Evolutionary conservation across 192 early-diverging fungal species (phyloP), one percentile per base, ranked within the genome.

Genomic region (Chytriomyces sp.): DNA sequence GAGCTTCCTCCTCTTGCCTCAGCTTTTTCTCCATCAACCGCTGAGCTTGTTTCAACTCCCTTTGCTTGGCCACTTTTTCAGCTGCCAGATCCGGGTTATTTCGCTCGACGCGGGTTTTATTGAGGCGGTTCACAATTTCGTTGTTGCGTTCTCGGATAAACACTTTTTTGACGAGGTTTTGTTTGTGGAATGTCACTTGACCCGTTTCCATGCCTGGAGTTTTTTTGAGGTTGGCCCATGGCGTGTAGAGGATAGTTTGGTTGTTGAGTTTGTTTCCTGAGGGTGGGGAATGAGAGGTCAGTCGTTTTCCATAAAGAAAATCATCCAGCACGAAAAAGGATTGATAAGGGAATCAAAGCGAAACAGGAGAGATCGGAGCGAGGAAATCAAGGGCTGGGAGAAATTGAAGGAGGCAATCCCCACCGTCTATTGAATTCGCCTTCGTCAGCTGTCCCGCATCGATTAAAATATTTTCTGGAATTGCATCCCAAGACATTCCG

Each of bases 401-500:
- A 2, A 44, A 63, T 46, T 6, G 23, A 64, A 11, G 24, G 16
- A n/a, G n/a, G n/a, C n/a, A n/a, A n/a, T n/a, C 9, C 63, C 35
- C 69, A 83, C 92, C 97, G 83, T 97, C 93, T 74, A 98, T 99
- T 77, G 91, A 93, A 86, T 99, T 99, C 6, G 96, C 97, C 83
- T 99, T 99, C 67, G 93, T 93, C 13, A 99, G 85, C 80, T 99
- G 98, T 4, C 94, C 98, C 23, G 91, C 84, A 71, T 99, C 98
- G 44, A 88, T 84, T 5, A 99, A 80, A 18, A 97, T 86, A 6
- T 64, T 78, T 66, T 89, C 61, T 0, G 92, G 90, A 35, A 99
- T 95, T 60, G 81, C 81, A 6, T 95, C 91, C 97, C 97, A 99
- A 16, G 77, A 46, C 64, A 83, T 78, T 5, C 79, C 87, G 7